These are phyloP conservation scores for Lomentospora prolificans DNA, from an alignment of 2,329 filamentous ascomycete species.

Conservation along the genomic window DNA sequence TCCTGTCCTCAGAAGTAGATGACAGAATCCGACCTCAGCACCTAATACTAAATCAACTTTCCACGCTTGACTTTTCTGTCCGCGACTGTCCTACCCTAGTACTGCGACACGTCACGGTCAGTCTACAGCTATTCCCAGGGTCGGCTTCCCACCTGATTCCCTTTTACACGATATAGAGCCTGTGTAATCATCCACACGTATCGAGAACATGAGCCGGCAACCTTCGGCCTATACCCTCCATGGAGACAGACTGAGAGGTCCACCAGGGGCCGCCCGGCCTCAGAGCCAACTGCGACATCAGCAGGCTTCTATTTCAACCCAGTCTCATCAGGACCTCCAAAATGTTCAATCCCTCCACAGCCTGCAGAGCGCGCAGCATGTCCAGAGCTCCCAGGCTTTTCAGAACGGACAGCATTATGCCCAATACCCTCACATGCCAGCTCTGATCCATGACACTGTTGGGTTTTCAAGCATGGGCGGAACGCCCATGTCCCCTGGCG, in stretches of 20 bases:
- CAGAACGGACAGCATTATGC: background rate
- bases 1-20: too few relatives aligned
- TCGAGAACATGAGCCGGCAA: background rate
- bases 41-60: too few relatives aligned
- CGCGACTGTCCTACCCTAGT: too few relatives aligned
- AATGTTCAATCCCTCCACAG: background rate
- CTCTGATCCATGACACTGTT: background rate
- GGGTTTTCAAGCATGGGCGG: background rate
- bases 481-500: background rate
- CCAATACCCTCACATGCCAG: background rate
- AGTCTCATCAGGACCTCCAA: background rate
- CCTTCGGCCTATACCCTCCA: background rate
- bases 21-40: too few relatives aligned
- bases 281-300: background rate
- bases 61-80: too few relatives aligned
- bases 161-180: background rate
- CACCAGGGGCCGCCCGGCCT: background rate
- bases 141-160: background rate
- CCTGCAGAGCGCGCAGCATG: background rate
- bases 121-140: too few relatives aligned
- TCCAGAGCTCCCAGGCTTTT: background rate
- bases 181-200: background rate
- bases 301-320: background rate
- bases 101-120: too few relatives aligned
- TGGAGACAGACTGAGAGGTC: background rate